Evolutionary conservation across 768 basidiomycete species (phyloP).

Genomic region (Steccherinum ochraceum): DNA sequence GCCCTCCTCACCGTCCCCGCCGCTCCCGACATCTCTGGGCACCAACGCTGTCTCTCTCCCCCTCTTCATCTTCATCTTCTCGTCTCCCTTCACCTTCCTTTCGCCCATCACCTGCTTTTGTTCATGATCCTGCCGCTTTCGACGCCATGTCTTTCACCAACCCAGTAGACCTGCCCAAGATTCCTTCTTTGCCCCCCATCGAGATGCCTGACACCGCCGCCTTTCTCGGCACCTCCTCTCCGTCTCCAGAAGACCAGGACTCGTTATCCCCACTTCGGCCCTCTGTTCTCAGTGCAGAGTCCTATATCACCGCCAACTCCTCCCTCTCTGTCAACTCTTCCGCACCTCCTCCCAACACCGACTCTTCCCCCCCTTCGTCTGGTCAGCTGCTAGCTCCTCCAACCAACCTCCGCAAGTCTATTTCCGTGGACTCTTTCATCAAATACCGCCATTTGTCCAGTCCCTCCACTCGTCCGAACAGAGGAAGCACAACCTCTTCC

Average conservation of each 20-base stretch:
- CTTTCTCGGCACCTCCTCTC: constrained; percentile 19
- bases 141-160: constrained; percentile 19
- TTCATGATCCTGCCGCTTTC: neutral
- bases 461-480: constrained; percentile 2
- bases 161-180: constrained; percentile 25
- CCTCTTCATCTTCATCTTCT: neutral
- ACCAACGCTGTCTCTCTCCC: neutral
- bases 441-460: constrained; percentile 18
- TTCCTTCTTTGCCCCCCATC: constrained; percentile 40
- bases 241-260: constrained; percentile 32
- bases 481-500: constrained; percentile 9
- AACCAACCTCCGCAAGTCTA: constrained; percentile 57
- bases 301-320: constrained; percentile 22
- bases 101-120: neutral
- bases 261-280: constrained; percentile 40
- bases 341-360: constrained; percentile 19
- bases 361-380: constrained; percentile 17
- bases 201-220: constrained; percentile 30
- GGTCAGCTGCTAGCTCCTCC: constrained; percentile 26
- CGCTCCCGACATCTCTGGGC: too few species aligned
- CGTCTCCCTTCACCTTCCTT: neutral
- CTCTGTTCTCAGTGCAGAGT: constrained; percentile 20
- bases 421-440: constrained; percentile 74
- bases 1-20: neutral
- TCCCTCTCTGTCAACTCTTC: constrained; percentile 16